Conservation (phyloP, 345 rosid species). For the Eucalyptus albens region DNA sequence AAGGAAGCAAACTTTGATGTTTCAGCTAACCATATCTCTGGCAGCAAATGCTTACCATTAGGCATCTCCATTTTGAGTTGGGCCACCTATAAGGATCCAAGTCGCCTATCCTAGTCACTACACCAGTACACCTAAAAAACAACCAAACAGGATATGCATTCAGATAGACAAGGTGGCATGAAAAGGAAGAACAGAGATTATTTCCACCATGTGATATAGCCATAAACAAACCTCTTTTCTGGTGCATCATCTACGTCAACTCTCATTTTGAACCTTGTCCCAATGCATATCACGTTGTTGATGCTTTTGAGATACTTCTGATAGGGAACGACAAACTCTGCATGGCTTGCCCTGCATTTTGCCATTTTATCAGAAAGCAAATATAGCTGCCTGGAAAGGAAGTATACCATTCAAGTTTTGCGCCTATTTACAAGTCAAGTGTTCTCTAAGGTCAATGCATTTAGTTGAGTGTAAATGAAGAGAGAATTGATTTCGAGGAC, state of each 20-base stretch:
- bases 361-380: background rate
- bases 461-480: background rate
- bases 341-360: conserved; percentile 61
- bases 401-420: background rate
- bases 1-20: background rate
- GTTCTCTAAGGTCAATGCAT: background rate
- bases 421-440: background rate
- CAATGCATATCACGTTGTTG: conserved; percentile 33
- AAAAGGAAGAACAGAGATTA: background rate
- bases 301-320: conserved; percentile 66
- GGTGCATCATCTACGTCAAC: conserved; percentile 78
- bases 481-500: background rate
- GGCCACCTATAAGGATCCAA: conserved; percentile 83
- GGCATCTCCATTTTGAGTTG: conserved; percentile 88
- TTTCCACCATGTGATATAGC: background rate
- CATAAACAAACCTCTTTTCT: conserved; percentile 49
- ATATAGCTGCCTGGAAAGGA: background rate
- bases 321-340: conserved; percentile 73
- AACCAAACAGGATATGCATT: background rate
- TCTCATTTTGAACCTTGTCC: conserved; percentile 78
- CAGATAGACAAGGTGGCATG: background rate
- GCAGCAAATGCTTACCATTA: conserved; percentile 36
- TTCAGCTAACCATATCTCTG: background rate
- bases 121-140: conserved; percentile 54
- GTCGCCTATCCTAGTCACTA: conserved; percentile 58